Evolutionary conservation across 768 basidiomycete species (phyloP).

Genomic region (Neoboletus brunneissimus): DNA sequence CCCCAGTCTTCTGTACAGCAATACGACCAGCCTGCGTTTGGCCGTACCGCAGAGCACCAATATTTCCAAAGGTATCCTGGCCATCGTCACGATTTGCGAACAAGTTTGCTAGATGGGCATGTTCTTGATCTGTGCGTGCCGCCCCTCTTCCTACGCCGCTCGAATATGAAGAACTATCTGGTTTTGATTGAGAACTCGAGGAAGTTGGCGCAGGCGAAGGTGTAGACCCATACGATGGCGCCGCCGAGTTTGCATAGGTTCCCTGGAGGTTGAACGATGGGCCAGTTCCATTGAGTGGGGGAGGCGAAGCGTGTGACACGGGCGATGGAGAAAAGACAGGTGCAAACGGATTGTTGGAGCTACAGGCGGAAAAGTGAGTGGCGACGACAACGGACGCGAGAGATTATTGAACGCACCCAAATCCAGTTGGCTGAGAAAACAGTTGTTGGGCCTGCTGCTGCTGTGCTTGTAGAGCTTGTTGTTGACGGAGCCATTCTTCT

Average conservation of each 20-base stretch:
- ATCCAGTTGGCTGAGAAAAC: constrained; percentile 69
- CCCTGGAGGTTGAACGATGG: constrained; percentile 69
- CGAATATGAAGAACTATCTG: constrained; percentile 28
- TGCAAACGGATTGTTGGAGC: constrained; percentile 97
- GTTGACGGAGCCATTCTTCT: constrained; percentile 61
- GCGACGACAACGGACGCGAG: background rate
- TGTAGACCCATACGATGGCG: constrained; percentile 32
- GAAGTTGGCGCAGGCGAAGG: constrained; percentile 43
- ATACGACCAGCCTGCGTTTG: constrained; percentile 54
- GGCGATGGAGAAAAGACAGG: constrained; percentile 33
- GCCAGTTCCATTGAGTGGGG: constrained; percentile 32
- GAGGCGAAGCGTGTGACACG: constrained; percentile 34
- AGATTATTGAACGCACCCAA: constrained; percentile 49
- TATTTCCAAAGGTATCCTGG: constrained; percentile 93
- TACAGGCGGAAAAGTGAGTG: constrained; percentile 36
- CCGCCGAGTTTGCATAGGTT: constrained; percentile 53
- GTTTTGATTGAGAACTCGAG: constrained; percentile 36
- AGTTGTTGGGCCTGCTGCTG: constrained; percentile 46
- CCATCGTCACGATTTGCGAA: constrained; percentile 92
- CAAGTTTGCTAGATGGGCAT: constrained; percentile 71
- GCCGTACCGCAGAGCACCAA: constrained; percentile 73
- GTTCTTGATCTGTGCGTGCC: constrained; percentile 61
- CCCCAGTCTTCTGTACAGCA: constrained; percentile 46
- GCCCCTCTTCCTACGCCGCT: constrained; percentile 21
- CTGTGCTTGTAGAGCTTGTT: constrained; percentile 49